Evolutionary conservation across 495 filamentous ascomycete genomes (phyloP), one percentile per base, ranked within the genome.

Genomic region (Aspergillus egyptiacus): DNA sequence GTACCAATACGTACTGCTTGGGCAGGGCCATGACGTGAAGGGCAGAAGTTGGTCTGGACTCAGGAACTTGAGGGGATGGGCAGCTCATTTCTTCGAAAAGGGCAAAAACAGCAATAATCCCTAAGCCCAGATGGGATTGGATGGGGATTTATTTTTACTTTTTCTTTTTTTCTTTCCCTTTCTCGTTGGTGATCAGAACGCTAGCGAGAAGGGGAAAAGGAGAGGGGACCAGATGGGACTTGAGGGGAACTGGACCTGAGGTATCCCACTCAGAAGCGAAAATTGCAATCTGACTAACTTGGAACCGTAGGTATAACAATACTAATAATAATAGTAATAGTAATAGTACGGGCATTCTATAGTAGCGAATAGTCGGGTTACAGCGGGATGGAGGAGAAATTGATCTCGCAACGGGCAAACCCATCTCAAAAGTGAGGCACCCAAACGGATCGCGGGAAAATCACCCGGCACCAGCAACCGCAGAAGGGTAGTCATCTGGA

Each of bases 391-490:
- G 30, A 18, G 31, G 20, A 18, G 15, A 38, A 6, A 39, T 0
- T 20, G 14, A 6, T 19, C n/a, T 7, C 10, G 25, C 50, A 13
- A 19, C 20, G 20, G 23, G n/a, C 17, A 20, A 36, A 27, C 36
- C 23, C 33, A 37, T 17, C 8, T 22, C 54, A 43, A 59, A 70
- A 73, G 66, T 72, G 70, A 72, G 69, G 70, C 70, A 64, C 63
- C 70, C 66, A 73, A 67, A 66, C 70, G 70, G 70, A 72, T 67
- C 53, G 46, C 53, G 46, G 51, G 51, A 56, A 62, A 23, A 38
- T 22, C 34, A 38, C 61, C 66, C 64, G 39, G 50, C 31, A 39
- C 31, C 35, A 25, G 35, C 33, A 25, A 28, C 4, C 19, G 38
- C 43, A 44, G 39, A 40, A 36, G 50, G 54, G 54, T 49, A 57